Percentiles rank a stretch among this genome's conserved stretches.
These are phyloP conservation scores for Mycena crocata DNA, from an alignment of 768 basidiomycete species.

Conservation along the genomic window DNA sequence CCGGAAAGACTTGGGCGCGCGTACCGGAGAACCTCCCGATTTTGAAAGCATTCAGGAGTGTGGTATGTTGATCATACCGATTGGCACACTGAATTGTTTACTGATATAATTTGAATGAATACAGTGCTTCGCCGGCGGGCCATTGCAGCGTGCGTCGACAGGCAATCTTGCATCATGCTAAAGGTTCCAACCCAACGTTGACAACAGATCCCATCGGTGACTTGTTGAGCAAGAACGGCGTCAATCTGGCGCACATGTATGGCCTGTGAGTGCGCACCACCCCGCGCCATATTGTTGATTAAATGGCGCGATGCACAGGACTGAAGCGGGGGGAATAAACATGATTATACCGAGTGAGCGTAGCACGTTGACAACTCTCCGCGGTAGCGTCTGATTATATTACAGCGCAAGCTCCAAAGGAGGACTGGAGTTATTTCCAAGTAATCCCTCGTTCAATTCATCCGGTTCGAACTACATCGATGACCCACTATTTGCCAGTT, in stretches of 20 bases:
- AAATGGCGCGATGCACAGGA: neutral
- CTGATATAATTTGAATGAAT: neutral
- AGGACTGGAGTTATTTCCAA: conserved; percentile 33
- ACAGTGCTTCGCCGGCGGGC: conserved; percentile 12
- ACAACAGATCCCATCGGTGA: neutral
- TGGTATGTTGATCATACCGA: neutral
- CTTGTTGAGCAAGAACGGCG: neutral
- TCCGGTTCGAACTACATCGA: too few species aligned
- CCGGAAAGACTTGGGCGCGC: conserved; percentile 32
- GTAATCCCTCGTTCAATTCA: neutral
- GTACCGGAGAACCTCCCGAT: neutral
- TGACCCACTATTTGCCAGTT: conserved; percentile 7
- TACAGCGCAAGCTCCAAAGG: conserved; percentile 12
- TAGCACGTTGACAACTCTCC: neutral
- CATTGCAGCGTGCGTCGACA: neutral
- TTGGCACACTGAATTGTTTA: neutral
- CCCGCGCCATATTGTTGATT: neutral
- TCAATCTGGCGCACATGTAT: conserved; percentile 13
- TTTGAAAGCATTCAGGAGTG: conserved; percentile 1
- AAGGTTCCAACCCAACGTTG: neutral
- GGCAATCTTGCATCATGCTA: neutral
- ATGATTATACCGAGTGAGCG: conserved; percentile 23
- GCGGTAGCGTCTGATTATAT: neutral
- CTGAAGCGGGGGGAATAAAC: conserved; percentile 5
- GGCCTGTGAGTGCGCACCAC: neutral